Base-by-base conservation (phyloP, 805 yeast species). In the Candida chauliodis region DNA sequence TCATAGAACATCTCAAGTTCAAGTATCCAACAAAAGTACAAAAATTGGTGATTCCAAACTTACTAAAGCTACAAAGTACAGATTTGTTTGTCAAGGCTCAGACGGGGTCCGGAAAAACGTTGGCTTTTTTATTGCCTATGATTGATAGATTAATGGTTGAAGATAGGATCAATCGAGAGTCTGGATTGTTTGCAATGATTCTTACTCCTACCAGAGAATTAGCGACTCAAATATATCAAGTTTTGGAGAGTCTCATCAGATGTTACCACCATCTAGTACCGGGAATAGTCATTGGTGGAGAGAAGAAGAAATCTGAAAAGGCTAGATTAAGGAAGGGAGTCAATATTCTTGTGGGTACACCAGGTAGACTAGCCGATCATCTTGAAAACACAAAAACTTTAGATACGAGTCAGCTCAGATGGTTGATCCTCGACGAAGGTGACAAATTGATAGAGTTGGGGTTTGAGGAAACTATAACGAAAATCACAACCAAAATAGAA, bases 51-150 rank as follows among this genome's bases (percentile, higher is more conserved):
- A 67, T 89, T 8, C 96, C 98, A 15, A 55, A 66, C 1, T 48
- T 71, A 30, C 38, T 59, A 23, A 40, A 46, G 11, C 17, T 15
- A 10, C 43, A 52, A 14, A 42, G 53, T 20, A 61, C 68, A 22
- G 99, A 93, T 60, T 64, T 89, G 40, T 84, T 93, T 48, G 84
- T 93, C 33, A 95, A 89, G 55, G 96, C 99, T 0, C 97, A 95
- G 61, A 93, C 99, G 0, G 99, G 99, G 37, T 90, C 98, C 0
- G 99, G 99, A 60, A 93, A 93, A 60, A 93, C 99, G 0, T 62
- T 93, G 40, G 81, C 98, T 0, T 95, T 85, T 56, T 66, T 83
- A 3, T 63, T 95, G 26, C 99, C 99, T 1, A 81, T 95, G 15
- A 59, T 91, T 45, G 79, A 85, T 46, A 74, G 78, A 42, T 68